Evolutionary conservation across 73 alveolate species (phyloP).

Genomic region (Symbiodinium natans): DNA sequence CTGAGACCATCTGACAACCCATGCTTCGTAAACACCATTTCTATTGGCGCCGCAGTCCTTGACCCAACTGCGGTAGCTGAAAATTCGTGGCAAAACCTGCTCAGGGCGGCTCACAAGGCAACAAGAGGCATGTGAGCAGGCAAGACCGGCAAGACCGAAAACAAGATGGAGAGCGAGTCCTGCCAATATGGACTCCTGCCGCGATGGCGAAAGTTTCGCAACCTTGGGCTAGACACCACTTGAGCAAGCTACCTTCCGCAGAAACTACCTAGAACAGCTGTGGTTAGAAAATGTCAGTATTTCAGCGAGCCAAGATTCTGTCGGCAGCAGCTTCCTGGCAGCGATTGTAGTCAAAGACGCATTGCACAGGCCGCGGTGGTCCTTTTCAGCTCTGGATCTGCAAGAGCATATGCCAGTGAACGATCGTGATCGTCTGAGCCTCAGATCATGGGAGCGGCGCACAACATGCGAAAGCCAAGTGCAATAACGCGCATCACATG

Average conservation of each 20-base stretch:
- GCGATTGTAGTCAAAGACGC: too few relatives aligned
- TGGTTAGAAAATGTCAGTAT: too few relatives aligned
- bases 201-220: slow-evolving; percentile 60
- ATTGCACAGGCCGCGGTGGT: not conserved
- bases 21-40: too few relatives aligned
- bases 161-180: slow-evolving; percentile 18
- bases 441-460: not conserved
- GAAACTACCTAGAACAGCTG: too few relatives aligned
- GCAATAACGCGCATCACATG: not conserved
- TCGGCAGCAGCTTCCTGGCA: slow-evolving; percentile 70
- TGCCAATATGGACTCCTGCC: slow-evolving; percentile 82
- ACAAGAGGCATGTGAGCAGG: too few relatives aligned
- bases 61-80: slow-evolving; percentile 91
- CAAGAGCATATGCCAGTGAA: slow-evolving; percentile 59
- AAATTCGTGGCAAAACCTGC: slow-evolving; percentile 85
- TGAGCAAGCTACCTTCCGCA: too few relatives aligned
- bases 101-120: not conserved
- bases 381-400: slow-evolving; percentile 88
- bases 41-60: slow-evolving; percentile 13
- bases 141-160: not conserved
- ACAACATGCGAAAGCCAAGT: not conserved
- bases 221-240: slow-evolving; percentile 12
- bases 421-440: slow-evolving; percentile 91
- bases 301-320: slow-evolving; percentile 25
- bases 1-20: too few relatives aligned